Conservation (phyloP, 2,329 filamentous ascomycete genomes). For the Colletotrichum higginsianum region DNA sequence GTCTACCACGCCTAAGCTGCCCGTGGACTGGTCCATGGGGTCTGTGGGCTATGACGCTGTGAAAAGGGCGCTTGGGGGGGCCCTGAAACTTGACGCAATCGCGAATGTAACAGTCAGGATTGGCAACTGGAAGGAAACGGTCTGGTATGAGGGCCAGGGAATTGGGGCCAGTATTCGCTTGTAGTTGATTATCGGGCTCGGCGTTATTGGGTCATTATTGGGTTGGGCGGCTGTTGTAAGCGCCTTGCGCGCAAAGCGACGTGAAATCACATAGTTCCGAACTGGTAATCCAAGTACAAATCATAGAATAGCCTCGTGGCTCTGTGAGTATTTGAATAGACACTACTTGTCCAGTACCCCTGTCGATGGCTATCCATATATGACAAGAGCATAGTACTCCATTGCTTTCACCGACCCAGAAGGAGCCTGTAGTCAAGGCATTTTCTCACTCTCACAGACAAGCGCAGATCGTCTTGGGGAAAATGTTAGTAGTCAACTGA, state of each 20-base stretch:
- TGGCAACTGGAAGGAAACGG: conserved; percentile 79
- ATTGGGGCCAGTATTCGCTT: conserved; percentile 77
- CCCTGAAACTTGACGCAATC: conserved; percentile 82
- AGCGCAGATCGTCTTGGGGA: not conserved
- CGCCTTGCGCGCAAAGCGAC: conserved; percentile 8
- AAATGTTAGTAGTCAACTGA: no score
- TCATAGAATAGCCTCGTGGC: not conserved
- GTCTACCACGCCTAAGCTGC: conserved; percentile 81
- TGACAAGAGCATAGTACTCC: not conserved
- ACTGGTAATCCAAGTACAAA: conserved; percentile 4
- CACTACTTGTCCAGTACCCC: not conserved
- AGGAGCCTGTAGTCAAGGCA: not conserved
- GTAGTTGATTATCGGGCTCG: conserved; percentile 50
- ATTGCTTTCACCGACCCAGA: not conserved
- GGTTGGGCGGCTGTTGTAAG: conserved; percentile 10
- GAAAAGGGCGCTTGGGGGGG: conserved; percentile 83
- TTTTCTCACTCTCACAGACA: not conserved
- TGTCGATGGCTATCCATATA: no score
- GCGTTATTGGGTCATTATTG: conserved; percentile 20
- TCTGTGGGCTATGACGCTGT: conserved; percentile 88
- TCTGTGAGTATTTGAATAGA: conserved; percentile 3
- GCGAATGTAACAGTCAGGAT: conserved; percentile 83
- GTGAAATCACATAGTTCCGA: not conserved
- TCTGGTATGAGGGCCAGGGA: conserved; percentile 80
- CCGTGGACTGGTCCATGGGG: conserved; percentile 84